phyloP scores from a whole-genome alignment of 768 basidiomycete species.

The Rhodotorula sphaerocarpa region DNA sequence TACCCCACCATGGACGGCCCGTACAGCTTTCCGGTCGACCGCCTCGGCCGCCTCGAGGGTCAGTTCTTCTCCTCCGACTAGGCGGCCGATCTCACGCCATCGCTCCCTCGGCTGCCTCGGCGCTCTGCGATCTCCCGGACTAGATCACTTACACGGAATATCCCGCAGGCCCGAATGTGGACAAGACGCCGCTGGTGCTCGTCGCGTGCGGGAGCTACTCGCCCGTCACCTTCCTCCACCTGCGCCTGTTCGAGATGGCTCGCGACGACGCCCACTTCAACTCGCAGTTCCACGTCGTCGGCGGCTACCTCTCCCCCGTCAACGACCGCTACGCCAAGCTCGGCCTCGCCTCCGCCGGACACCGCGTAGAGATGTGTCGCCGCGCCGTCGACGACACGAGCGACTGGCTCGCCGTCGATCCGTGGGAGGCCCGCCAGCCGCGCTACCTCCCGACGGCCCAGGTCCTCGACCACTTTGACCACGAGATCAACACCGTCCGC shows the following conservation, averaged over 20 bases:
- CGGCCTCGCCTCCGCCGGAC: constrained; percentile 74
- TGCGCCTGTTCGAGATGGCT: constrained; percentile 99
- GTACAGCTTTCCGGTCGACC: constrained; percentile 44
- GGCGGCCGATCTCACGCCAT: neutral
- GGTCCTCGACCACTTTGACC: constrained; percentile 93
- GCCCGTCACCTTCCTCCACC: constrained; percentile 37
- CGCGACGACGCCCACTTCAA: constrained; percentile 89
- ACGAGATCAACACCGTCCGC: constrained; percentile 73
- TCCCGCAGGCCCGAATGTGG: neutral
- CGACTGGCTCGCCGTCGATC: constrained; percentile 92
- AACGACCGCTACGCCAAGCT: constrained; percentile 94
- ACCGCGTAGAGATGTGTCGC: constrained; percentile 64
- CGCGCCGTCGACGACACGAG: constrained; percentile 83
- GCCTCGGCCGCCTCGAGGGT: constrained; percentile 43
- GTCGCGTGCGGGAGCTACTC: constrained; percentile 70
- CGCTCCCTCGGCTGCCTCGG: neutral
- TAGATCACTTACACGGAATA: neutral
- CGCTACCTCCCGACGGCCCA: constrained; percentile 89
- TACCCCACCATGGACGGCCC: constrained; percentile 42
- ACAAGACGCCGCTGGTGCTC: constrained; percentile 70
- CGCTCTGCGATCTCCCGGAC: neutral
- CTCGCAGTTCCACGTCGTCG: constrained; percentile 86
- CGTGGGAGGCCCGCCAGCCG: constrained; percentile 91
- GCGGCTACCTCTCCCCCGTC: constrained; percentile 93
- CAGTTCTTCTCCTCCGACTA: constrained; percentile 22